Conservation (phyloP, 2,329 filamentous ascomycete genomes). For the Cladophialophora chaetospira region DNA sequence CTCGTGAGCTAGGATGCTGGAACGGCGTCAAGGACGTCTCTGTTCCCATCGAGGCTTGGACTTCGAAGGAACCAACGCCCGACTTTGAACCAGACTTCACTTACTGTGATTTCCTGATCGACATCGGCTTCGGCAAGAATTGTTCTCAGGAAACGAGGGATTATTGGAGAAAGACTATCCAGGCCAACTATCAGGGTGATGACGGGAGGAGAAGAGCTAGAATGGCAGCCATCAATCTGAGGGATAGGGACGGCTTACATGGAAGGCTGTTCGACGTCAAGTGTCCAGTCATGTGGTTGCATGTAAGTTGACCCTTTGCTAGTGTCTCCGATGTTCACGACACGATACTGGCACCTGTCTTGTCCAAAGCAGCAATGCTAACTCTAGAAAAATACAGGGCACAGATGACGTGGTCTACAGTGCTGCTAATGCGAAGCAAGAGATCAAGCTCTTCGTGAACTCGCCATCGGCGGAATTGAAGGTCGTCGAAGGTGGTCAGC, state of each 20-base stretch:
- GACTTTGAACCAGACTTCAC: conserved; percentile 46
- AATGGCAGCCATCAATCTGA: conserved; percentile 54
- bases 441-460: conserved; percentile 52
- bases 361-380: conserved; percentile 2
- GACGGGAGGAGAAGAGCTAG: conserved; percentile 50
- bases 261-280: conserved; percentile 49
- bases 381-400: conserved; percentile 37
- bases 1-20: conserved; percentile 53
- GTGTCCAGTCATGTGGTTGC: conserved; percentile 56
- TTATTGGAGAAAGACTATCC: conserved; percentile 50
- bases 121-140: conserved; percentile 50
- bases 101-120: conserved; percentile 50
- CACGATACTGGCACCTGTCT: not conserved
- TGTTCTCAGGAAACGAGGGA: conserved; percentile 41
- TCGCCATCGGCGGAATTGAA: conserved; percentile 47
- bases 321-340: not conserved
- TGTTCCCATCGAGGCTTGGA: conserved; percentile 45
- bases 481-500: conserved; percentile 50
- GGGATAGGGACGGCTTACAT: conserved; percentile 53
- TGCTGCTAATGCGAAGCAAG: conserved; percentile 47
- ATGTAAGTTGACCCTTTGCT: conserved; percentile 38
- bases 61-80: conserved; percentile 41
- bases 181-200: conserved; percentile 52
- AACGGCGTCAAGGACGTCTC: conserved; percentile 42
- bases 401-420: conserved; percentile 46